phyloP scores from a whole-genome alignment of 805 yeast genomes.

The Candida railenensis region DNA sequence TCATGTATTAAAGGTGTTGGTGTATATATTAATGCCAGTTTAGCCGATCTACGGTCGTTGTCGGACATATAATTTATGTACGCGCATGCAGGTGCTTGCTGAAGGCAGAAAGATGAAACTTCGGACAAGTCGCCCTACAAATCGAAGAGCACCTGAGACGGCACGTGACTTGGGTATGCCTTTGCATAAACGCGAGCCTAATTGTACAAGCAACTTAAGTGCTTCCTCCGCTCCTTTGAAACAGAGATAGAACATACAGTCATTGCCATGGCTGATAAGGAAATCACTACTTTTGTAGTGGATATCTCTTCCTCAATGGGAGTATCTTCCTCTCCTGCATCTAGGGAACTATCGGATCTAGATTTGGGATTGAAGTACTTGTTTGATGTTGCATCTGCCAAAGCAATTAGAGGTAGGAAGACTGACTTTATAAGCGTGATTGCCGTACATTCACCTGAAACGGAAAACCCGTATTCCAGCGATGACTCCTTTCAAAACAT shows the following conservation, averaged over 20 bases:
- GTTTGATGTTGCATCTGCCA: slow-evolving; percentile 32
- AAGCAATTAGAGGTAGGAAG: slow-evolving; percentile 28
- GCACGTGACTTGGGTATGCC: too few relatives aligned
- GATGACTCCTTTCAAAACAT: slow-evolving; percentile 17
- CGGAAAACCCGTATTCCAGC: slow-evolving; percentile 11
- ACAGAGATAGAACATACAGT: too few relatives aligned
- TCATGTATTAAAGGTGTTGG: too few relatives aligned
- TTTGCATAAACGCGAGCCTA: too few relatives aligned
- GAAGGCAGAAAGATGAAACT: too few relatives aligned
- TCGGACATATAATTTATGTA: neutral
- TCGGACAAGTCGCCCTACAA: too few relatives aligned
- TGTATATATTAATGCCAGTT: too few relatives aligned
- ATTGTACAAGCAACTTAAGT: too few relatives aligned
- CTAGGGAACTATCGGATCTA: slow-evolving; percentile 19
- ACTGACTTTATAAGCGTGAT: slow-evolving; percentile 41
- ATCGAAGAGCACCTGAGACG: too few relatives aligned
- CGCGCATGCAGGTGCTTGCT: neutral
- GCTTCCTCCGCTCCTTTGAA: too few relatives aligned
- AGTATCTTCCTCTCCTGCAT: slow-evolving; percentile 15
- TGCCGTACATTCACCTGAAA: slow-evolving; percentile 21
- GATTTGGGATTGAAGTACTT: slow-evolving; percentile 41
- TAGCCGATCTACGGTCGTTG: neutral
- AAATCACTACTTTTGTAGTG: slow-evolving; percentile 46
- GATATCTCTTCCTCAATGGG: slow-evolving; percentile 50
- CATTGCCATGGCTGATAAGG: slow-evolving; percentile 38